Base-by-base conservation (phyloP, 345 rosid species). In the Ceriops decandra region DNA sequence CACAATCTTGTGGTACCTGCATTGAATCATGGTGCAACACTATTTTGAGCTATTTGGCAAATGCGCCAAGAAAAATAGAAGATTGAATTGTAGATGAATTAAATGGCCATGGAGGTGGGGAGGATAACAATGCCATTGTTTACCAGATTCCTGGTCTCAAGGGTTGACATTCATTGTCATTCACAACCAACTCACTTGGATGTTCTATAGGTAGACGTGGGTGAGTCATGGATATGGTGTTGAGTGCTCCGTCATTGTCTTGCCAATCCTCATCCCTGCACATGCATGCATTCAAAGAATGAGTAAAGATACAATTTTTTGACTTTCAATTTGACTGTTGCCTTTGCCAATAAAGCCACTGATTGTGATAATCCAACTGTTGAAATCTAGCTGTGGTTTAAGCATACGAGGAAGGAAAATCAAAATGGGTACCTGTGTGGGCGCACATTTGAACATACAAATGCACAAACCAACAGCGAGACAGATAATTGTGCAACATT, bases 181-280 rank as follows among this genome's bases (percentile, higher is more conserved):
- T 77, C 24, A 42, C 69, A 60, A 90, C 81, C 35, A 74, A 79
- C 52, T 62, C 75, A 67, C 79, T 82, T 2, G 90, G 88, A 36
- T 95, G 98, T 70, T 91, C 96, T 17, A 86, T 36, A 4, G 98
- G 98, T 35, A 91, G 64, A 46, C 86, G 86, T 17, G 99, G 99
- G 72, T 91, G 92, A 73, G 99, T 95, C 89, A 92, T 88, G 46
- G 99, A 91, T 77, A 95, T 81, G 36, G 93, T 90, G 83, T 91
- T 95, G 70, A 95, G 69, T 51, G 98, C 98, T 72, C 99, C 98
- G 71, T 95, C 99, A 72, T 95, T 95, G 73, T 95, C 98, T 68
- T 69, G 82, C 99, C 99, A 95, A 76, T 90, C 96, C 73, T 95
- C 97, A 81, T 95, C 97, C 84, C 98, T 95, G 82, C 73, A 66